A percentile compares a stretch with the other conserved stretches of the same genome.
Evolutionary conservation across 2,329 filamentous ascomycete genomes (phyloP).

Genomic region (Lachnellula willkommii): DNA sequence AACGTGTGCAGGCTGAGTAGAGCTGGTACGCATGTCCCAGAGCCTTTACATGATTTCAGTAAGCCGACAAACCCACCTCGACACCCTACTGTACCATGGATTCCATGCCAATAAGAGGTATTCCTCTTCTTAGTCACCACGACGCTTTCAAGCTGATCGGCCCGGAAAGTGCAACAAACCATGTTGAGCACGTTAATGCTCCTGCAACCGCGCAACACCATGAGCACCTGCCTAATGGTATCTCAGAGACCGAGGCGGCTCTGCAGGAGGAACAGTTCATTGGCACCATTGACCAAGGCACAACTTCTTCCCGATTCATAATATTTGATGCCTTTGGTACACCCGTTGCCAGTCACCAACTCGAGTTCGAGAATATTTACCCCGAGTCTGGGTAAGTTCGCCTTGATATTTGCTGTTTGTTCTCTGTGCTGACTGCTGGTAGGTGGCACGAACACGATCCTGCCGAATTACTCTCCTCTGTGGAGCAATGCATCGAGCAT

Average conservation of each 20-base stretch:
- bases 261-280: constrained; percentile 57
- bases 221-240: constrained; percentile 18
- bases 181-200: constrained; percentile 21
- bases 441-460: constrained; percentile 87
- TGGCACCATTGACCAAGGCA: constrained; percentile 86
- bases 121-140: constrained; percentile 7
- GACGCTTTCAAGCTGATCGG: constrained; percentile 2
- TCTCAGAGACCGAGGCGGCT: constrained; percentile 19
- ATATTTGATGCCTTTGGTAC: constrained; percentile 79
- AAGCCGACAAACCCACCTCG: background rate
- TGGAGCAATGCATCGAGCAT: constrained; percentile 70
- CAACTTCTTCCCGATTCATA: constrained; percentile 82
- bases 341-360: constrained; percentile 76
- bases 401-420: background rate
- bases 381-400: constrained; percentile 73
- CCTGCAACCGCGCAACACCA: constrained; percentile 8
- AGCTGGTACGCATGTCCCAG: no score
- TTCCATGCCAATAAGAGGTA: constrained; percentile 17
- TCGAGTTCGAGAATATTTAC: constrained; percentile 81
- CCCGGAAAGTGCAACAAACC: constrained; percentile 11
- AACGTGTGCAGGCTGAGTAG: no score
- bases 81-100: constrained; percentile 5
- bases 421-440: constrained; percentile 16
- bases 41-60: no score
- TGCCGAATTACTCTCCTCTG: constrained; percentile 65